Percentiles rank a stretch among this genome's conserved stretches.
Evolutionary conservation across 306 rosid species (phyloP).

Genomic region (Dalbergia oliveri): DNA sequence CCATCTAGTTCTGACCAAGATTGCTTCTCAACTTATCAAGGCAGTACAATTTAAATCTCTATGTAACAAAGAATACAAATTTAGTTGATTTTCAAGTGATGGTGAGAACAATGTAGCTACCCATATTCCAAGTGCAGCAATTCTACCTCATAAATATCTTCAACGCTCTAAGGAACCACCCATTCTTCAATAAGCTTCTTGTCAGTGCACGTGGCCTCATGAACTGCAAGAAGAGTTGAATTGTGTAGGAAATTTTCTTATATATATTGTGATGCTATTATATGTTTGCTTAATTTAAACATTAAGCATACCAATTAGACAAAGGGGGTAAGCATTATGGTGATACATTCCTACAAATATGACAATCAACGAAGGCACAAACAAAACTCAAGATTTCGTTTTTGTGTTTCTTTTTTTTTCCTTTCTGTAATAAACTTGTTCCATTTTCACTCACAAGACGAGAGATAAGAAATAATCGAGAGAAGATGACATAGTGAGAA

Average conservation of each 20-base stretch:
- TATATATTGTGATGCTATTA: no score
- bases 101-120: slow-evolving; percentile 12
- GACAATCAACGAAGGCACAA: no score
- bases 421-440: no score
- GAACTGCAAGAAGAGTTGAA: slow-evolving; percentile 60
- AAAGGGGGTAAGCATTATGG: no score
- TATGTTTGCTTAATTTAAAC: no score
- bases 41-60: slow-evolving; percentile 86
- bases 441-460: no score
- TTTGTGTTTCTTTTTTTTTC: no score
- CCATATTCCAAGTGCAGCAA: slow-evolving; percentile 30
- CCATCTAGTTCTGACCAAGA: slow-evolving; percentile 98
- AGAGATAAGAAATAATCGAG: no score
- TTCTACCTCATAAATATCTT: slow-evolving; percentile 86
- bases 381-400: no score
- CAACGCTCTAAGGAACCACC: slow-evolving; percentile 73
- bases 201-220: slow-evolving; percentile 94
- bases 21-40: slow-evolving; percentile 90
- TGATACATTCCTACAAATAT: no score
- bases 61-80: slow-evolving; percentile 32
- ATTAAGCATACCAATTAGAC: no score
- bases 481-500: no score
- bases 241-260: background rate
- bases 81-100: slow-evolving; percentile 25
- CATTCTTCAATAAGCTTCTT: slow-evolving; percentile 94